Evolutionary conservation across 257 asterid species (phyloP), one percentile per base, ranked within the genome.

Genomic region (Solanum appendiculatum): DNA sequence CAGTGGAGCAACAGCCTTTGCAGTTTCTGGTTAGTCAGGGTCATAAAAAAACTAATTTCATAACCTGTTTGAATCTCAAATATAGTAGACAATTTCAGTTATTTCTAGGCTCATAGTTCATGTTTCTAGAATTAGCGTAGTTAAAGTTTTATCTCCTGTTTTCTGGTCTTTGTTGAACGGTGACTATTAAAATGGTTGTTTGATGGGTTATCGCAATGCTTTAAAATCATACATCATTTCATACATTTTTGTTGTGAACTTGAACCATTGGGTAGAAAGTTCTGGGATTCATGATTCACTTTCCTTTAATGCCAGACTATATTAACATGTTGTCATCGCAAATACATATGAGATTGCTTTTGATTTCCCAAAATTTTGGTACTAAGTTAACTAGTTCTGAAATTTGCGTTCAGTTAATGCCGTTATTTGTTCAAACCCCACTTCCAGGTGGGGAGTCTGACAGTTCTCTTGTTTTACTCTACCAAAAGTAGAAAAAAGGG

Each of bases 1-100:
- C 87, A 88, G 82, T 84, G 98, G 99, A 56, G 93, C 98, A 34
- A 90, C 88, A 46, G 97, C 98, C 33, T 97, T 89, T 88, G 97
- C 98, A 42, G 95, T 94, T 89, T 90, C 97, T 78, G 99, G 99
- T 95, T 29, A 88, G 98, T 89, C 86, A 83, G 88, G 27, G 42
- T 44, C 25, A 36, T 88, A 36, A 63, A 23, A 69, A 54, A 58
- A 34, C 66, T 44, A 80, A 46, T 80, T 33, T 27, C 66, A 16
- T 80, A 9, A 11, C 29, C 6, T n/a, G 18, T 9, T 80, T 27
- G 85, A 46, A 46, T 46, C 66, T 44, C 14, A 3, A 44, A 27
- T 29, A 29, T 80, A 9, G 66, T 29, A 12, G 60, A 46, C 34
- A 39, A 40, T 27, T 80, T 46, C 9, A 27, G 40, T 27, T 80